phyloP scores from a whole-genome alignment of 352 stramenopile genomes.

The Aphanomyces astaci region DNA sequence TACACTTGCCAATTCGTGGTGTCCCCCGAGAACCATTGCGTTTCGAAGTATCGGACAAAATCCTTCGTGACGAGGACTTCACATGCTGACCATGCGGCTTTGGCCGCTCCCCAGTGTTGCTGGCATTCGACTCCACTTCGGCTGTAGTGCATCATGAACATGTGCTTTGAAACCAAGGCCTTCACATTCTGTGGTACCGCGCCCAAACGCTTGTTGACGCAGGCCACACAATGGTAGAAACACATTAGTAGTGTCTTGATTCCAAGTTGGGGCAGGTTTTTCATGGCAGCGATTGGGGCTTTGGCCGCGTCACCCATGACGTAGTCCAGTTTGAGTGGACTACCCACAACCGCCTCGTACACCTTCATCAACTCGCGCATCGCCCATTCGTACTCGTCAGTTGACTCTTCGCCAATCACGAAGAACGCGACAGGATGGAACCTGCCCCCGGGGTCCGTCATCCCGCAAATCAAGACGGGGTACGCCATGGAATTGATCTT shows the following conservation, averaged over 20 bases:
- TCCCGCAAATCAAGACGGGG: constrained; percentile 10
- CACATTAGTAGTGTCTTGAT: background rate
- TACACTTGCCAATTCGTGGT: background rate
- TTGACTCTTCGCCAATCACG: background rate
- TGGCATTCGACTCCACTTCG: background rate
- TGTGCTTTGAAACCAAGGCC: background rate
- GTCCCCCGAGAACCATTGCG: background rate
- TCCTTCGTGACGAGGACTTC: background rate
- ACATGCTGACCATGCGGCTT: background rate
- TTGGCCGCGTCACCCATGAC: background rate
- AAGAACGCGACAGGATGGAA: constrained; percentile 8
- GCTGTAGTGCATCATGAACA: background rate
- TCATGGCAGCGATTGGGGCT: background rate
- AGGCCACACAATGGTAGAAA: no score
- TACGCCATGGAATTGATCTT: constrained; percentile 14
- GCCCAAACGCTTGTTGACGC: background rate
- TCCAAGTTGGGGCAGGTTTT: background rate
- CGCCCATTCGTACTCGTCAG: background rate
- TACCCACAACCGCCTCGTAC: background rate
- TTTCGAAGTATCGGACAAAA: background rate
- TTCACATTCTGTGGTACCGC: background rate
- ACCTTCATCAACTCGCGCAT: background rate
- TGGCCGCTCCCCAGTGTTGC: background rate
- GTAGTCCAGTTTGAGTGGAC: background rate
- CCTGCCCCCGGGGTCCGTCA: background rate